Base-by-base conservation (phyloP, 495 filamentous ascomycete genomes). In the Neurospora sp. region DNA sequence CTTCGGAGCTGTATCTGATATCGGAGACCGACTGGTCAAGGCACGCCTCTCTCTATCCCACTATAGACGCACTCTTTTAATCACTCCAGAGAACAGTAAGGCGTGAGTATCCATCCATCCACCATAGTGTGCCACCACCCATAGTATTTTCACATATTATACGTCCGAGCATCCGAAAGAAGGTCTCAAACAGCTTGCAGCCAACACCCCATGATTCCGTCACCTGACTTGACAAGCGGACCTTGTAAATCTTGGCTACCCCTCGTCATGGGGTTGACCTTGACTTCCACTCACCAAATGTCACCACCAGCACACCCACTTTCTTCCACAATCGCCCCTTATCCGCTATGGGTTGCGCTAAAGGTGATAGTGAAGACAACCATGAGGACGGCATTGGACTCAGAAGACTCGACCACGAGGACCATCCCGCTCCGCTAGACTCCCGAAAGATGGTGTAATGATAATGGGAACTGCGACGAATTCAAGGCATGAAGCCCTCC, bases 161-260 rank as follows among this genome's bases (percentile, higher is more conserved):
- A 31, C 53, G 53, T 31, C 53, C 22, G 53, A 22, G 22, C 53
- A 61, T 61, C 53, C 53, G 53, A 27, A 31, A 31, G 27, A 35
- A 65, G 10, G 48, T 27, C 20, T 59, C 27, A 65, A 61, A 35
- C 53, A 61, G 22, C 53, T 65, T 27, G 27, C 53, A 65, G 44
- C 27, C 27, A 8, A 61, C 22, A 72, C 48, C 68, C 70, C 44
- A 72, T 39, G 37, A 16, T 3, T 31, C 61, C 22, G 37, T 72
- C 71, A 72, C 71, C 71, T 72, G 40, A 45, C 61, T 22, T 72
- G 40, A 35, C 59, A 65, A 35, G 27, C 53, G 53, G 53, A 65
- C 27, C 48, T 65, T 65, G 27, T 9, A 7, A 35, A 65, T 65
- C 53, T 65, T 65, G 53, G 53, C 53, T 65, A 65, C 53, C 27